Conservation (phyloP, 2,329 filamentous ascomycete species). For the Botrytis fabae region DNA sequence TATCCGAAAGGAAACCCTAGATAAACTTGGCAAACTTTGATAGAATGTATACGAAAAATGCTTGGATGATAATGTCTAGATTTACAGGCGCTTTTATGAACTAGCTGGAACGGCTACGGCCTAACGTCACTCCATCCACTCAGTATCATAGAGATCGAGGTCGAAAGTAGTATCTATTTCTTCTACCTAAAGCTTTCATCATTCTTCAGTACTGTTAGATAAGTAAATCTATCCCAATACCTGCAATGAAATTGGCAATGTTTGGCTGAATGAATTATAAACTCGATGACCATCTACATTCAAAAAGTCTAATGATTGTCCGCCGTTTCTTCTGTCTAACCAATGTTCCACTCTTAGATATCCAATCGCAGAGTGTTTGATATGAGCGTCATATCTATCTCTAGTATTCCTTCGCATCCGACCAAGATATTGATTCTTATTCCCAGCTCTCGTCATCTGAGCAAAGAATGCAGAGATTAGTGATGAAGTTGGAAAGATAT, state of each 20-base stretch:
- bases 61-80: not conserved
- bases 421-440: not conserved
- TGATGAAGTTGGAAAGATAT: not conserved
- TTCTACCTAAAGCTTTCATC: not conserved
- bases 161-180: not conserved
- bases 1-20: not conserved
- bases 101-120: not conserved
- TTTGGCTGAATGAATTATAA: no score
- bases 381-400: not conserved
- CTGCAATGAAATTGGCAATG: not conserved
- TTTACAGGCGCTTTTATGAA: not conserved
- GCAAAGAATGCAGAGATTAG: not conserved
- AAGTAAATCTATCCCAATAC: not conserved
- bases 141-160: not conserved
- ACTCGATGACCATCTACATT: not conserved
- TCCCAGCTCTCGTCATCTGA: not conserved
- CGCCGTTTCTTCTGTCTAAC: not conserved
- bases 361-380: not conserved
- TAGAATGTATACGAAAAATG: not conserved
- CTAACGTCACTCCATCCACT: not conserved
- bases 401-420: not conserved
- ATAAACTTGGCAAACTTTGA: not conserved
- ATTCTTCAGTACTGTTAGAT: not conserved
- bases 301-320: not conserved
- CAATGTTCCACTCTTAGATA: not conserved